Conservation (phyloP, 208 protist genomes). For the Leishmania guyanensis region DNA sequence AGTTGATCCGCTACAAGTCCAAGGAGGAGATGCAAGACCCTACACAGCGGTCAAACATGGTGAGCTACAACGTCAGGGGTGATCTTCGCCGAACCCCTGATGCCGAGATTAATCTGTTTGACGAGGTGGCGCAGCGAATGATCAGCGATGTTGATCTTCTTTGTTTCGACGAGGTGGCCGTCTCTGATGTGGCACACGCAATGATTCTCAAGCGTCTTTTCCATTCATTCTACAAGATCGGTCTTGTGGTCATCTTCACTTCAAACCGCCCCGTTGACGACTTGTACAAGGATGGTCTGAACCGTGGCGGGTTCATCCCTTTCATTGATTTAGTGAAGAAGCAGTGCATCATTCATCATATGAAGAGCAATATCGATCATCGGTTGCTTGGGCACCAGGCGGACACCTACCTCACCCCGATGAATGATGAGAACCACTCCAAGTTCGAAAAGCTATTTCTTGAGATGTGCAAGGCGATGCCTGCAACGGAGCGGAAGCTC, state of each 20-base stretch:
- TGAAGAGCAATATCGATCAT: constrained; percentile 93
- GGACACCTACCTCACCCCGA: constrained; percentile 73
- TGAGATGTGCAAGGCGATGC: constrained; percentile 87
- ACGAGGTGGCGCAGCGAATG: constrained; percentile 88
- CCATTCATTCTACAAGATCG: constrained; percentile 89
- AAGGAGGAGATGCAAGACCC: constrained; percentile 51
- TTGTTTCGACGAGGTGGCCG: constrained; percentile 95
- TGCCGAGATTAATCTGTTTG: constrained; percentile 74
- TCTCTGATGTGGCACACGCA: constrained; percentile 94
- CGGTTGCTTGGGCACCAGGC: constrained; percentile 76
- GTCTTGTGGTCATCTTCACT: constrained; percentile 93
- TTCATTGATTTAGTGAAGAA: constrained; percentile 94
- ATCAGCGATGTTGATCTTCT: constrained; percentile 91
- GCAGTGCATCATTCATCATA: constrained; percentile 86
- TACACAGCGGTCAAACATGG: constrained; percentile 38
- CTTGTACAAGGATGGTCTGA: constrained; percentile 94
- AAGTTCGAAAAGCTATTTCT: constrained; percentile 81
- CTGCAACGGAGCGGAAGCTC: constrained; percentile 40
- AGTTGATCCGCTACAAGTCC: constrained; percentile 70
- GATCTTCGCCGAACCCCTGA: constrained; percentile 62
- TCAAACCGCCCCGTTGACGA: constrained; percentile 89
- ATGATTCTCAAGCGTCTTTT: constrained; percentile 96
- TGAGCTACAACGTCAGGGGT: constrained; percentile 59
- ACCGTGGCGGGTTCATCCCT: constrained; percentile 93
- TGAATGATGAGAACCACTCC: constrained; percentile 55